A percentile compares a stretch with the other conserved stretches of the same genome.
Evolutionary conservation across 2,329 filamentous ascomycete genomes (phyloP).

Genomic region (Xylaria sp.): DNA sequence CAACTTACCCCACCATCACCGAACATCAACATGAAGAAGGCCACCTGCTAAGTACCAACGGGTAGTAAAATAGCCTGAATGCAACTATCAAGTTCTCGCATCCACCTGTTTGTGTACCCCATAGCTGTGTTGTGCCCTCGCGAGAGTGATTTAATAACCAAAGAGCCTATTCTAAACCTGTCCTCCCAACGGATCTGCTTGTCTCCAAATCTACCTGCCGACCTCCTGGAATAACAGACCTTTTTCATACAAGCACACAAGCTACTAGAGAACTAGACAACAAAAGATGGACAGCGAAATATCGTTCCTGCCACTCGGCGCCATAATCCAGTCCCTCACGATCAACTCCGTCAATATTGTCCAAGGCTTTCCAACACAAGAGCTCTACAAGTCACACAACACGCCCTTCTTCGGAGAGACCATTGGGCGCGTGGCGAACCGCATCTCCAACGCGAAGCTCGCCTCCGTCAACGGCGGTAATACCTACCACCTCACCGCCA

Average conservation of each 20-base stretch:
- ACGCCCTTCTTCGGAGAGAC: constrained; percentile 87
- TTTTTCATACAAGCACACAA: neutral
- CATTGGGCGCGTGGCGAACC: constrained; percentile 85
- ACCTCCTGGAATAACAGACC: neutral
- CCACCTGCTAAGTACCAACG: constrained; percentile 3
- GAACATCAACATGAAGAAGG: neutral
- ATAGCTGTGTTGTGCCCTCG: neutral
- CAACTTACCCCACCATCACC: constrained; percentile 22
- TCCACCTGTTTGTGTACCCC: neutral
- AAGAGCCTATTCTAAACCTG: neutral
- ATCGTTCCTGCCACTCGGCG: constrained; percentile 75
- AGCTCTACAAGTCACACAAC: constrained; percentile 78
- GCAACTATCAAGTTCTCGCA: neutral
- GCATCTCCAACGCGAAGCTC: constrained; percentile 75
- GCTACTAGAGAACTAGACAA: neutral
- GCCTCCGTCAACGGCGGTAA: constrained; percentile 70
- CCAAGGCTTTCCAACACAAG: constrained; percentile 77
- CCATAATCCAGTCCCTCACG: constrained; percentile 80
- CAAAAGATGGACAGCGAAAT: constrained; percentile 48
- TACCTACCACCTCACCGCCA: constrained; percentile 72
- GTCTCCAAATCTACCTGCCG: too few species aligned
- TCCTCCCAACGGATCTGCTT: too few species aligned
- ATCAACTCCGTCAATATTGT: constrained; percentile 86
- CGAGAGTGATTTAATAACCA: neutral
- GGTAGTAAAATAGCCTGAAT: constrained; percentile 25